These are phyloP conservation scores for Backusella morwellensis DNA, from an alignment of 192 early-diverging fungal species.

Conservation along the genomic window DNA sequence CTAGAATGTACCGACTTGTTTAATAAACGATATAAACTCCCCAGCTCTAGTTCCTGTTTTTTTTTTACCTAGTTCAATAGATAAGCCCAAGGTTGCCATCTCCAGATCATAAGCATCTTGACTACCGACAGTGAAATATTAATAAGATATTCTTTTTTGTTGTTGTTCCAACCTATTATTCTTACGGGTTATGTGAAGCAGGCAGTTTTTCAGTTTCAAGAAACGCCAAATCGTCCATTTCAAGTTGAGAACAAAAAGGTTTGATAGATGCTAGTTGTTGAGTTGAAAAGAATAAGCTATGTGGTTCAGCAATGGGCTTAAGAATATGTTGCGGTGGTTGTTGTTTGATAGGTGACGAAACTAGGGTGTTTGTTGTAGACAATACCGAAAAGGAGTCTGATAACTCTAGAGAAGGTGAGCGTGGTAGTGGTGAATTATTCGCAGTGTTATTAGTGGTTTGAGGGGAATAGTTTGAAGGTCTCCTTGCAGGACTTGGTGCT, in stretches of 20 bases:
- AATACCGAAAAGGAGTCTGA: conserved; percentile 18
- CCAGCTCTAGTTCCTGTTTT: background rate
- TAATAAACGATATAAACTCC: background rate
- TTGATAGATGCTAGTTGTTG: conserved; percentile 17
- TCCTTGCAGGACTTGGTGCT: conserved; percentile 6
- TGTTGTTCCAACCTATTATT: background rate
- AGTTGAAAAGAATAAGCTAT: conserved; percentile 14
- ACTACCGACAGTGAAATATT: conserved; percentile 30
- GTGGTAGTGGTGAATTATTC: background rate
- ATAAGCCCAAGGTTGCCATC: conserved; percentile 60
- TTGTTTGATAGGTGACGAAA: background rate
- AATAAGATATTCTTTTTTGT: background rate
- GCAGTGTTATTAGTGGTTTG: background rate
- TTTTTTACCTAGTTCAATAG: conserved; percentile 58
- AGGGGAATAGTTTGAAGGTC: conserved; percentile 1
- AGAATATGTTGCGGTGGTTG: background rate
- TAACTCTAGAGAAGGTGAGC: conserved; percentile 11
- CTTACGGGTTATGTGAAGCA: conserved; percentile 29
- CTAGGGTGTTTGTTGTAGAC: background rate
- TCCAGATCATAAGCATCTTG: conserved; percentile 74
- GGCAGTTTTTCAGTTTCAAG: conserved; percentile 20
- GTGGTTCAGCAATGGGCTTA: conserved; percentile 2
- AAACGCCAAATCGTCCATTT: background rate
- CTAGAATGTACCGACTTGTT: conserved; percentile 31
- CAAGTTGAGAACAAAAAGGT: conserved; percentile 11